Conservation (phyloP, 2,329 filamentous ascomycete species). For the Ploettnerulaceae sp. region DNA sequence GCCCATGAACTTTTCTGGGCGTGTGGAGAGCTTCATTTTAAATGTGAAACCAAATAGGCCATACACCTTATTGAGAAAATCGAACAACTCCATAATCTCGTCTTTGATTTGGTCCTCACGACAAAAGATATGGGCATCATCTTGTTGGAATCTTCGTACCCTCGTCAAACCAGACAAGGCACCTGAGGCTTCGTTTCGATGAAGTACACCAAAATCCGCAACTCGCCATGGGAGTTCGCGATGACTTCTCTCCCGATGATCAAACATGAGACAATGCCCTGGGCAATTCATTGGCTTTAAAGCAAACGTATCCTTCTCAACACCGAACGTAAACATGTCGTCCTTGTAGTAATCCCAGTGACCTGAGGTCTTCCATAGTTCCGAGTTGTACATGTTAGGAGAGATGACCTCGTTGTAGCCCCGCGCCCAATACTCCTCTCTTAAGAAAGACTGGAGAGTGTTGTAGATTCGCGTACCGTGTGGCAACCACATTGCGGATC, state of each 20-base stretch:
- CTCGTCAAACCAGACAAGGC: slow-evolving; percentile 86
- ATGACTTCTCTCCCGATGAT: slow-evolving; percentile 78
- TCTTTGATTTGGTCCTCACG: slow-evolving; percentile 67
- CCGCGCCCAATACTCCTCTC: slow-evolving; percentile 85
- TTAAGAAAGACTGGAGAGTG: slow-evolving; percentile 73
- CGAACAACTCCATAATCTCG: slow-evolving; percentile 79
- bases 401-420: slow-evolving; percentile 94
- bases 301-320: slow-evolving; percentile 79
- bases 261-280: slow-evolving; percentile 85
- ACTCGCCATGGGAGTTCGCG: slow-evolving; percentile 85
- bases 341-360: slow-evolving; percentile 94
- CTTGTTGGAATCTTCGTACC: slow-evolving; percentile 91
- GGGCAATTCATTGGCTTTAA: slow-evolving; percentile 99
- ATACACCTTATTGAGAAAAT: slow-evolving; percentile 77
- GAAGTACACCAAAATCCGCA: slow-evolving; percentile 92
- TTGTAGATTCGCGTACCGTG: slow-evolving; percentile 94
- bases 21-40: slow-evolving; percentile 90
- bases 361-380: slow-evolving; percentile 90
- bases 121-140: slow-evolving; percentile 96
- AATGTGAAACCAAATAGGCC: slow-evolving; percentile 84
- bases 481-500: slow-evolving; percentile 86
- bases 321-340: slow-evolving; percentile 85
- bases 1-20: slow-evolving; percentile 83
- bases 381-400: slow-evolving; percentile 92
- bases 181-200: slow-evolving; percentile 92